Base-by-base conservation (phyloP, 352 stramenopile genomes). In the Thalassiosira sp. region DNA sequence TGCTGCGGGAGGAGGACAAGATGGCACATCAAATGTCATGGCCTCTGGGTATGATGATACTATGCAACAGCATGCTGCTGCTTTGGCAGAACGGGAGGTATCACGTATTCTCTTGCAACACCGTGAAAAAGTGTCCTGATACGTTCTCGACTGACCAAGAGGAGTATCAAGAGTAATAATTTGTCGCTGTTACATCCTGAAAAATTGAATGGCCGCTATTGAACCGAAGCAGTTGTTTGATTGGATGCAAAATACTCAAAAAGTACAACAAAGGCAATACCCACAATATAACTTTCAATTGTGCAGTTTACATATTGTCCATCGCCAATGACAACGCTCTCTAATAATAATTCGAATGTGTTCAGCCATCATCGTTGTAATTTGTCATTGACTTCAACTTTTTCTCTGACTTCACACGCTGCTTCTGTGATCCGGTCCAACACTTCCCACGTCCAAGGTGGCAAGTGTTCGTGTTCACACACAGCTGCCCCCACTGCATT, bases 71-170 rank as follows among this genome's bases (percentile, higher is more conserved):
- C 46, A 24, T 27, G 72, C 70, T 28, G 77, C 76, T 31, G 84
- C 81, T 10, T 51, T 86, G 53, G 81, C 84, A 15, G 84, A 90
- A 73, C 79, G 65, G 53, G 79, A 87, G 56, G 45, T 86, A 22
- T 75, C 70, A 33, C 67, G 54, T 37, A 82, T 90, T 48, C 54
- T 90, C 10, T 49, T 81, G 54, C 1, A 63, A 16, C 46, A 76
- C 13, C 53, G 63, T 48, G 18, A 78, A 28, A 45, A 28, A 28
- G 10, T 52, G 3, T n/a, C 5, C 10, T n/a, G n/a, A n/a, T n/a
- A n/a, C n/a, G n/a, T n/a, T n/a, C n/a, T n/a, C n/a, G n/a, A n/a
- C n/a, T n/a, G n/a, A n/a, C n/a, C n/a, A n/a, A n/a, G n/a, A n/a
- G n/a, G n/a, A n/a, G n/a, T n/a, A n/a, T n/a, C n/a, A n/a, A n/a